Evolutionary conservation across 2,329 filamentous ascomycete genomes (phyloP), one percentile per base, ranked within the genome.

Genomic region (Lecanosticta acicola): DNA sequence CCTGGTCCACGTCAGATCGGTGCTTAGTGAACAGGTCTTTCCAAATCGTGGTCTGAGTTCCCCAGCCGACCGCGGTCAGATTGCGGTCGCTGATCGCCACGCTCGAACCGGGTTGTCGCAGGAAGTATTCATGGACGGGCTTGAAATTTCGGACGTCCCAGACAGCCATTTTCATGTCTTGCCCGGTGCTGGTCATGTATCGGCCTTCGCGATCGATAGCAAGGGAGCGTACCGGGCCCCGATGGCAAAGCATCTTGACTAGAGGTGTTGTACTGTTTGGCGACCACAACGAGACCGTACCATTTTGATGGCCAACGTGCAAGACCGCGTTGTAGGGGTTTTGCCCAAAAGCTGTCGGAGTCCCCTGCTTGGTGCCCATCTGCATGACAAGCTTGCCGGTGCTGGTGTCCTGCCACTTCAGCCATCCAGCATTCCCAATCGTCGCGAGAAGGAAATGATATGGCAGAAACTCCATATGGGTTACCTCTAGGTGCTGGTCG

Each of bases 81-180:
- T 86, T 87, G 9, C 83, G 83, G 65, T 98, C 93, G 43, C 88
- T 95, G 63, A 98, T 94, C 17, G 87, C 76, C 18, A 97, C 76
- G 0, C 87, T 87, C 1, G 87, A 83, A 3, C 86, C 90, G 0
- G 93, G 93, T 47, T 87, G 81, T 32, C 83, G 79, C 29, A 89
- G 87, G 53, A 83, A 87, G 71, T 97, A 97, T 57, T 78, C 87
- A 70, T 93, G 87, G 19, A 98, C 84, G 62, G 95, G 88, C 58
- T 85, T 88, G 73, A 94, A 93, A 78, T 88, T 94, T 35, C 91
- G 81, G 52, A 97, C 84, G 64, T 97, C 91, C 89, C 91, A 96
- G 10, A 95, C 83, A n/a, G 85, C 82, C 85, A 95, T 94, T 63
- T 85, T 87, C 55, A 82, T 76, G 65, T 96, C 91, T 64, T 94